These are phyloP conservation scores for Hortaea sp. DNA, from an alignment of 2,329 filamentous ascomycete species.

Conservation along the genomic window DNA sequence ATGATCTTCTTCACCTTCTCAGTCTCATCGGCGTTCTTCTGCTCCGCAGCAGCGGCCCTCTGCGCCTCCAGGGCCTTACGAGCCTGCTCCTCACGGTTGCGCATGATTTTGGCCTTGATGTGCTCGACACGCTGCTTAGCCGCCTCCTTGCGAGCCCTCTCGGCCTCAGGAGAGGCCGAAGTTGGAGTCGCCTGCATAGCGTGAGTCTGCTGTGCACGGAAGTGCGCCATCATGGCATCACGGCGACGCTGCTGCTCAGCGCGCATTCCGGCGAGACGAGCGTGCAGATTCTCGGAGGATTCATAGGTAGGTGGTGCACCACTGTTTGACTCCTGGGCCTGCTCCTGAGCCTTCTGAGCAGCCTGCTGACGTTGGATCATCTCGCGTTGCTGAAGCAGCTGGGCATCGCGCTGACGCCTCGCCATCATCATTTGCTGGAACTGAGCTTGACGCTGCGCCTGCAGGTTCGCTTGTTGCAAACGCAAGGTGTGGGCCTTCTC, in stretches of 20 bases:
- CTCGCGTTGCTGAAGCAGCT: background rate
- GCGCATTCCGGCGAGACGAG: constrained; percentile 19
- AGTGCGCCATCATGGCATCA: background rate
- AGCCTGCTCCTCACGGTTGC: constrained; percentile 22
- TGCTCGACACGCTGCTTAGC: constrained; percentile 22
- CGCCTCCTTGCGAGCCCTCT: constrained; percentile 19
- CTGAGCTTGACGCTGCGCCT: background rate
- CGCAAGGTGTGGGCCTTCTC: background rate
- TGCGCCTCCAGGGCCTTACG: constrained; percentile 7
- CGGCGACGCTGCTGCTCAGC: constrained; percentile 9
- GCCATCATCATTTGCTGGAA: background rate
- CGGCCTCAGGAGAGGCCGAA: constrained; percentile 1
- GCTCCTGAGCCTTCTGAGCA: constrained; percentile 1
- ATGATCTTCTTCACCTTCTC: constrained; percentile 21
- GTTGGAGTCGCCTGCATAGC: background rate
- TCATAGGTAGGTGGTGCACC: constrained; percentile 19
- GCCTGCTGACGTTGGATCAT: constrained; percentile 1
- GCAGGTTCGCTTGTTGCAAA: background rate
- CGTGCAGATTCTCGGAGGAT: constrained; percentile 8
- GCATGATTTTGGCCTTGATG: constrained; percentile 23
- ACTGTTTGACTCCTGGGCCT: constrained; percentile 9
- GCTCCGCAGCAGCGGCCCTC: constrained; percentile 18
- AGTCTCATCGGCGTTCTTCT: constrained; percentile 17
- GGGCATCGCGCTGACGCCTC: background rate
- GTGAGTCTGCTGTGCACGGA: background rate